Conservation (phyloP, 257 asterid species). For the Solanum etuberosum region DNA sequence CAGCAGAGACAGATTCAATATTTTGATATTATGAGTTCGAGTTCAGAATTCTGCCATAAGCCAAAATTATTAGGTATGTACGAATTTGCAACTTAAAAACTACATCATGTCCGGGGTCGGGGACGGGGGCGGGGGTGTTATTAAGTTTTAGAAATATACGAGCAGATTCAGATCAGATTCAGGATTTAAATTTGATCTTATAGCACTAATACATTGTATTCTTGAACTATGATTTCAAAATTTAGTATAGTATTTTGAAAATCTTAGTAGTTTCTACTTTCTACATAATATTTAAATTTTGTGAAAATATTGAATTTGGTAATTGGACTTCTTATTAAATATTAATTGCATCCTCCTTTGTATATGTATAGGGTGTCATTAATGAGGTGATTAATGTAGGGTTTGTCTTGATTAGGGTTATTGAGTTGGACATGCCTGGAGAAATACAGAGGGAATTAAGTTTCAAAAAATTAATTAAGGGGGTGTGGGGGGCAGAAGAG, state of each 20-base stretch:
- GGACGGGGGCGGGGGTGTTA: too few species aligned
- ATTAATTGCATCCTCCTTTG: not conserved
- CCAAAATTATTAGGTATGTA: not conserved
- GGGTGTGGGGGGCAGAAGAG: slow-evolving; percentile 5
- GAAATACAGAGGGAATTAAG: slow-evolving; percentile 27
- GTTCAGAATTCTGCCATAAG: not conserved
- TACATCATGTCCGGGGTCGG: fast-evolving
- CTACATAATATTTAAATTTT: not conserved
- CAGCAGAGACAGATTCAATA: not conserved
- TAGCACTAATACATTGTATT: not conserved
- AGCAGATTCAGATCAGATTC: not conserved
- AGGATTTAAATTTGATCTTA: not conserved
- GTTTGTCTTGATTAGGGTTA: slow-evolving; percentile 45
- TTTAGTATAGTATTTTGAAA: not conserved
- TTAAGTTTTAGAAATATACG: not conserved
- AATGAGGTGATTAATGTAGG: slow-evolving; percentile 18
- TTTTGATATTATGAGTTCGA: not conserved
- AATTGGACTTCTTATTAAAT: not conserved
- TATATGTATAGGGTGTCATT: not conserved
- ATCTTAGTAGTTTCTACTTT: not conserved
- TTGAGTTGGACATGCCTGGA: slow-evolving; percentile 36
- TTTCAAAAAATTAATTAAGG: not conserved
- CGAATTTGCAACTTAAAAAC: too few species aligned
- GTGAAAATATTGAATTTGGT: not conserved
- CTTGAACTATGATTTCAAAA: not conserved